Conservation (phyloP, 176 grass and related monocot genomes). For the Oryza punctata region DNA sequence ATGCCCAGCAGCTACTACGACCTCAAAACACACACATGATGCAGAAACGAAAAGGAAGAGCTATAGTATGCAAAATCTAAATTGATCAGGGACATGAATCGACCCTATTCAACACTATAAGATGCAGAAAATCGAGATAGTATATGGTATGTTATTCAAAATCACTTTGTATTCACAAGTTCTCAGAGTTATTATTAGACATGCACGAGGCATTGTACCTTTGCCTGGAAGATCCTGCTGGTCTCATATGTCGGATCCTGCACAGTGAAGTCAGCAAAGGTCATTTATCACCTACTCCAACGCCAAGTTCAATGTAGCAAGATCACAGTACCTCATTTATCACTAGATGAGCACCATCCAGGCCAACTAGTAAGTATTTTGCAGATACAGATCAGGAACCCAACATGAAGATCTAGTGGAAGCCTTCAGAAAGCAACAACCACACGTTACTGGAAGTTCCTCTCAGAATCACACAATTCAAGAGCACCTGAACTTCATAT, state of each 20-base stretch:
- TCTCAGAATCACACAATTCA: constrained; percentile 22
- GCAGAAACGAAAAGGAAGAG: no score
- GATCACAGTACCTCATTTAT: constrained; percentile 23
- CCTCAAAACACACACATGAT: not conserved
- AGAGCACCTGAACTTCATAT: constrained; percentile 5
- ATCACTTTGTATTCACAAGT: constrained; percentile 30
- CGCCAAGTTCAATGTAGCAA: constrained; percentile 45
- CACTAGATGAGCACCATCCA: constrained; percentile 32
- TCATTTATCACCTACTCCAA: constrained; percentile 37
- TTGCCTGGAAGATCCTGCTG: constrained; percentile 29
- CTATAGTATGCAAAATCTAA: not conserved
- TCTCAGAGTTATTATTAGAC: constrained; percentile 31
- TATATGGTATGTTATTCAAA: no score
- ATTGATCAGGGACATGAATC: constrained; percentile 12
- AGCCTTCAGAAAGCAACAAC: constrained; percentile 1
- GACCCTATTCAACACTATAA: constrained; percentile 27
- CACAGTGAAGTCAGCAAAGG: constrained; percentile 22
- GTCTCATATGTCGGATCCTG: constrained; percentile 32
- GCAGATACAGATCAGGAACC: constrained; percentile 33
- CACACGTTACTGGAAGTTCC: constrained; percentile 1
- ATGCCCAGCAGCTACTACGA: not conserved
- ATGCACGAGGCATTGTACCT: constrained; percentile 18
- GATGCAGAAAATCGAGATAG: constrained; percentile 14
- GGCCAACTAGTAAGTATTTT: constrained; percentile 21
- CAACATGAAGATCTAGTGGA: not conserved